A percentile compares a stretch with the other conserved stretches of the same genome.
Conservation (phyloP, 805 yeast species). For the Saccharomycopsis synnaedendra region DNA sequence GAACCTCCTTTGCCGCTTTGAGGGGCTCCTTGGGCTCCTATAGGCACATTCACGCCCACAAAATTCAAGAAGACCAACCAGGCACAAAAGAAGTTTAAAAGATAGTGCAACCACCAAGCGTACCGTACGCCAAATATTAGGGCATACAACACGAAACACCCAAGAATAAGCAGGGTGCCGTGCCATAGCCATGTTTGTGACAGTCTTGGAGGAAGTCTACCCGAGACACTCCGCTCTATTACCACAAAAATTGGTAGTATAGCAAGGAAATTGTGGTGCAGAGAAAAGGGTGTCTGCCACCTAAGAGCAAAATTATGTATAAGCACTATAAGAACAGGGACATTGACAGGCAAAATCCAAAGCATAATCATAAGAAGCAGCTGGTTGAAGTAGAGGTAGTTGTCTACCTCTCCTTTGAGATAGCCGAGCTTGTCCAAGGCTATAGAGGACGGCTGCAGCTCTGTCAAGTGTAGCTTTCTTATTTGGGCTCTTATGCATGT, state of each 20-base stretch:
- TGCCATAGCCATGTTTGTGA: constrained; percentile 16
- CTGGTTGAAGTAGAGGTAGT: constrained; percentile 46
- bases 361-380: constrained; percentile 56
- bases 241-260: constrained; percentile 60
- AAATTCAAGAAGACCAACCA: constrained; percentile 29
- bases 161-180: constrained; percentile 28
- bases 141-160: constrained; percentile 48
- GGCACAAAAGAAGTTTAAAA: constrained; percentile 54
- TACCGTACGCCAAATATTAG: constrained; percentile 69
- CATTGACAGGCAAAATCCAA: constrained; percentile 69
- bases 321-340: constrained; percentile 73
- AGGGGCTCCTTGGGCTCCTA: too few species aligned
- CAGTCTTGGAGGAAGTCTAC: constrained; percentile 21
- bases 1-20: too few species aligned
- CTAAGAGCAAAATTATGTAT: constrained; percentile 63
- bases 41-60: not conserved
- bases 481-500: constrained; percentile 31
- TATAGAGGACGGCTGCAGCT: constrained; percentile 17
- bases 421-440: constrained; percentile 5
- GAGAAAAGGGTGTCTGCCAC: constrained; percentile 78
- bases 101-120: constrained; percentile 75
- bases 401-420: constrained; percentile 17
- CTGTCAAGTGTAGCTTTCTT: constrained; percentile 9
- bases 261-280: constrained; percentile 77
- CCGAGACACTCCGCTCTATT: constrained; percentile 42